phyloP scores from a whole-genome alignment of 2,329 filamentous ascomycete species.

The Microascus cirrosus region DNA sequence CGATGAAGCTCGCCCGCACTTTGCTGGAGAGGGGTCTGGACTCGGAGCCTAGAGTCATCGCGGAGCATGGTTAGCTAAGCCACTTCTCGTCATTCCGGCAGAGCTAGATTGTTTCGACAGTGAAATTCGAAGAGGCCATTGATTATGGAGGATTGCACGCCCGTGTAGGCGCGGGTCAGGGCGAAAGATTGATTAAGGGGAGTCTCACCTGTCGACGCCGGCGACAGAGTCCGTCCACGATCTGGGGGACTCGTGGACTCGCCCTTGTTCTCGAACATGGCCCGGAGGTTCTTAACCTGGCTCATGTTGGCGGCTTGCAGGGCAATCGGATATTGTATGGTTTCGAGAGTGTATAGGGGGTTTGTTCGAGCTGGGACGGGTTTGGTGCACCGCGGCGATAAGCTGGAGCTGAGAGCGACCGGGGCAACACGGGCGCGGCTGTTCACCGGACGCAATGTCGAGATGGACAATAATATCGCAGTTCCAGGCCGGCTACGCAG shows the following conservation, averaged over 20 bases:
- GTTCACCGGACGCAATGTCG: not conserved
- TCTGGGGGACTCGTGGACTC: constrained; percentile 51
- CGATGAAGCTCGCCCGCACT: constrained; percentile 64
- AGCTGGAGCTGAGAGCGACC: not conserved
- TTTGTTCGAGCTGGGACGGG: not conserved
- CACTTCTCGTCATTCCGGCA: not conserved
- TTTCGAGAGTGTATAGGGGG: not conserved
- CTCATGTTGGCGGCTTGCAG: constrained; percentile 37
- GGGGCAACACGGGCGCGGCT: not conserved
- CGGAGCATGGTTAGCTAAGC: constrained; percentile 14
- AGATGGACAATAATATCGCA: not conserved
- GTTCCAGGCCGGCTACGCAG: not conserved
- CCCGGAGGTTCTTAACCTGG: constrained; percentile 63
- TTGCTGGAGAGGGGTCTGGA: constrained; percentile 58
- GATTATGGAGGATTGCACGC: not conserved
- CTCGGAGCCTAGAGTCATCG: constrained; percentile 22
- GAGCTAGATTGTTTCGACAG: not conserved
- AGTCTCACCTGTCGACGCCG: constrained; percentile 28
- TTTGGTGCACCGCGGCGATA: not conserved
- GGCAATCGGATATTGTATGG: not conserved
- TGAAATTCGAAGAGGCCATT: not conserved
- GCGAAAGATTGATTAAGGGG: not conserved
- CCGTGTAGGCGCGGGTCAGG: not conserved
- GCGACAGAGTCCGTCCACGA: constrained; percentile 56
- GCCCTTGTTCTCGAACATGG: constrained; percentile 69